phyloP scores from a whole-genome alignment of 495 filamentous ascomycete genomes.

The Hyaloscypha finlandica region DNA sequence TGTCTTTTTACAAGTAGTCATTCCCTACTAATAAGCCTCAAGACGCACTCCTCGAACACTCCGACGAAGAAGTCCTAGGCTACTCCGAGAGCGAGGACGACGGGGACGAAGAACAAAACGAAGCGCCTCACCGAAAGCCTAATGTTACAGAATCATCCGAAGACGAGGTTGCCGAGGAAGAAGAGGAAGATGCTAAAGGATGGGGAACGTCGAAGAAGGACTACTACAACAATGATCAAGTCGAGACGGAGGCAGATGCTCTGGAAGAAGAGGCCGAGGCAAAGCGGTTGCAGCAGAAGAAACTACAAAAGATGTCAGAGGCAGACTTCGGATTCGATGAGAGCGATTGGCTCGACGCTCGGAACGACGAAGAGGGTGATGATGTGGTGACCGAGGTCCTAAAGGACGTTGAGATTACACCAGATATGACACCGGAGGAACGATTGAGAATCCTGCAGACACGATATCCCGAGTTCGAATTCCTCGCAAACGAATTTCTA shows the following conservation, averaged over 20 bases:
- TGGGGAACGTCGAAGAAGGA: slow-evolving; percentile 84
- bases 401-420: slow-evolving; percentile 76
- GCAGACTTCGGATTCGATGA: slow-evolving; percentile 93
- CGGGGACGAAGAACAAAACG: slow-evolving; percentile 47
- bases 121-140: slow-evolving; percentile 35
- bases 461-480: slow-evolving; percentile 90
- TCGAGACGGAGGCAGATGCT: slow-evolving; percentile 90
- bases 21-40: not conserved
- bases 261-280: slow-evolving; percentile 92
- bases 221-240: slow-evolving; percentile 88
- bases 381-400: slow-evolving; percentile 77
- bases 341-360: slow-evolving; percentile 68
- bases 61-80: slow-evolving; percentile 86
- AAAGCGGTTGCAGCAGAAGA: slow-evolving; percentile 83
- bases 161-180: slow-evolving; percentile 39
- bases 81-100: slow-evolving; percentile 59
- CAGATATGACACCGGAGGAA: slow-evolving; percentile 76
- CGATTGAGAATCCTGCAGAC: slow-evolving; percentile 72
- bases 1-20: slow-evolving; percentile 17
- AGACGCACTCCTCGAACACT: slow-evolving; percentile 60
- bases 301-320: slow-evolving; percentile 78
- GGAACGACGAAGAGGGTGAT: slow-evolving; percentile 44
- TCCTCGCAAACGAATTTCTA: slow-evolving; percentile 76
- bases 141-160: slow-evolving; percentile 29
- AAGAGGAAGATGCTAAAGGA: slow-evolving; percentile 71